Base-by-base conservation (phyloP, 176 grass and related monocot species). In the Carex myosuroides region DNA sequence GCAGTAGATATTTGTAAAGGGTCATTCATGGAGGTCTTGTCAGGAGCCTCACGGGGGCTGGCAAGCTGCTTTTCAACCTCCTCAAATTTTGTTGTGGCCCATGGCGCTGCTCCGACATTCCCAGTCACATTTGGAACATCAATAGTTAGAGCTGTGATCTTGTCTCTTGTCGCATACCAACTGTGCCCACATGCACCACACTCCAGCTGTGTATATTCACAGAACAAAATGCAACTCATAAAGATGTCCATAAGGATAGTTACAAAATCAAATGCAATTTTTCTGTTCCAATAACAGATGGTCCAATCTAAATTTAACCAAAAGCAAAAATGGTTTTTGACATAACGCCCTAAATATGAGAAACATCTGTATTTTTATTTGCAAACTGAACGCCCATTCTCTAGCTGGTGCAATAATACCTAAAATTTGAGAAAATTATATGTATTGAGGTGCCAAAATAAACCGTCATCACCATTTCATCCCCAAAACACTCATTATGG, bases 21-120 rank as follows among this genome's bases (percentile, higher is more conserved):
- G 82, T 91, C 79, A 6, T 70, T 26, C 33, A 26, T 30, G 11
- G 61, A 9, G 13, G 87, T 12, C 37, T 92, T 91, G 54, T 88
- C 92, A 3, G 88, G 75, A 63, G 86, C 85, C 64, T 91, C 89
- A 0, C 90, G 89, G 39, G 92, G 94, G 65, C 91, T 95, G 3
- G 71, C 37, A 22, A 99, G 74, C 58, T 94, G 75, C 85, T 92
- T 98, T 89, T 99, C 89, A 13, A 95, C 64, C 32, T 91, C 91
- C 17, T 99, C 96, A 24, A 99, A 99, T 64, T 99, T 99, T 3
- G 91, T 57, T 24, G 96, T 92, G 12, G 91, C 93, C 89, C 82
- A 92, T 0, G 96, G 91, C 33, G 96, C 93, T 0, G 91, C 73
- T 1, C 91, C 93, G 7, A 99, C 96, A 71, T 84, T 99, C 52